These are phyloP conservation scores for Ceratocystis colombiana DNA, from an alignment of 2,329 filamentous ascomycete genomes.

Conservation along the genomic window DNA sequence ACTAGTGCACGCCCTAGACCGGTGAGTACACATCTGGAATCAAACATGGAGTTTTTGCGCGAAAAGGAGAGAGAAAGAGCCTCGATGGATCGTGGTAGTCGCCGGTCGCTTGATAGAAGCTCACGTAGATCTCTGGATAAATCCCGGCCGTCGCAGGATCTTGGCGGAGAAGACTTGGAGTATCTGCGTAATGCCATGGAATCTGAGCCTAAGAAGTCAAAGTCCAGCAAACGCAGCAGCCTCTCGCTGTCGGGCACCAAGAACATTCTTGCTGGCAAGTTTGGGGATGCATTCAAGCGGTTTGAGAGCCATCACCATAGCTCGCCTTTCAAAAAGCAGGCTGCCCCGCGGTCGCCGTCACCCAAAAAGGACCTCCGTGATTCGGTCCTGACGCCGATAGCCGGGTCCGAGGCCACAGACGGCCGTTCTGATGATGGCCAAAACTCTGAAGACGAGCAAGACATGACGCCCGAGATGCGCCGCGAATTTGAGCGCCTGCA, in stretches of 20 bases:
- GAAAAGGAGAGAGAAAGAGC: constrained; percentile 50
- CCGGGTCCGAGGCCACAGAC: constrained; percentile 60
- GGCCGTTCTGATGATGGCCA: constrained; percentile 53
- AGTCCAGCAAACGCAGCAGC: constrained; percentile 62
- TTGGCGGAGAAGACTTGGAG: constrained; percentile 44
- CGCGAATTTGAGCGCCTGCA: constrained; percentile 77
- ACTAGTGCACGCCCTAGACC: constrained; percentile 51
- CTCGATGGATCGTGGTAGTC: constrained; percentile 21
- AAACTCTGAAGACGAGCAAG: constrained; percentile 48
- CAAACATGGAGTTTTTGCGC: constrained; percentile 70
- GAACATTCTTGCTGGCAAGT: constrained; percentile 73
- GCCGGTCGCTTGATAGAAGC: constrained; percentile 22
- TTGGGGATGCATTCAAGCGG: constrained; percentile 85
- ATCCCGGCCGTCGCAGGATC: constrained; percentile 17
- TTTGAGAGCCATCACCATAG: constrained; percentile 55
- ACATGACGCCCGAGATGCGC: constrained; percentile 75
- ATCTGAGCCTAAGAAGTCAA: constrained; percentile 46
- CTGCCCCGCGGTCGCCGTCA: constrained; percentile 39
- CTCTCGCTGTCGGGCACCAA: constrained; percentile 65
- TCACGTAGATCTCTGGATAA: constrained; percentile 24
- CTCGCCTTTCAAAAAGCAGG: constrained; percentile 28
- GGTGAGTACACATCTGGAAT: constrained; percentile 71
- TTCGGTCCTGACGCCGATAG: constrained; percentile 56
- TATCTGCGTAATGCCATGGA: constrained; percentile 70
- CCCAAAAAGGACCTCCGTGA: constrained; percentile 41